A percentile compares a stretch with the other conserved stretches of the same genome.
phyloP scores from a whole-genome alignment of 176 grass and related monocot genomes.

The Alopecurus myosuroides region DNA sequence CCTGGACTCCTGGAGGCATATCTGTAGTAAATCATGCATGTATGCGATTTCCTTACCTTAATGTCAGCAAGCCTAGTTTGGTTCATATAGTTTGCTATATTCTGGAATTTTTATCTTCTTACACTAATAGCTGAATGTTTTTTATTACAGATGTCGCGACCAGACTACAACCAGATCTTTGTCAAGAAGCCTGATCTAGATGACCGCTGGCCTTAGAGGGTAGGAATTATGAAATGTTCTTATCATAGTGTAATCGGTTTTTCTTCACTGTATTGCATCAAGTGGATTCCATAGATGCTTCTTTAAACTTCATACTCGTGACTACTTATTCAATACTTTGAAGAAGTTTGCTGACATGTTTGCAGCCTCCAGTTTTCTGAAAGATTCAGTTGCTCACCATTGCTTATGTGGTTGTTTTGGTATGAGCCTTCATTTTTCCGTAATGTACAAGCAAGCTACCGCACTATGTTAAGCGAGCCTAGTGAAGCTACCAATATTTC shows the following conservation, averaged over 20 bases:
- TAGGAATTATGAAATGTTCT: slow-evolving; percentile 12
- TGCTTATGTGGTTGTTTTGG: not conserved
- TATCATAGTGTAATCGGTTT: not conserved
- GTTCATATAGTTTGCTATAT: not conserved
- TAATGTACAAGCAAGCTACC: not conserved
- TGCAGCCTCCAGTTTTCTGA: not conserved
- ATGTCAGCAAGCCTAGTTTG: not conserved
- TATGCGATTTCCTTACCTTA: not conserved
- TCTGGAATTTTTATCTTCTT: not conserved
- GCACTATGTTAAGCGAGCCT: not conserved
- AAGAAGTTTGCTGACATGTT: not conserved
- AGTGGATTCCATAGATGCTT: not conserved
- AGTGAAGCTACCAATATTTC: not conserved
- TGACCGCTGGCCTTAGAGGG: slow-evolving; percentile 46
- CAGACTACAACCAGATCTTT: slow-evolving; percentile 55
- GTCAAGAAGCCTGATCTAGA: slow-evolving; percentile 56
- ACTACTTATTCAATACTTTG: not conserved
- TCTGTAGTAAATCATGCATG: not conserved
- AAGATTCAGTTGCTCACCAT: not conserved
- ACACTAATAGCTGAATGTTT: not conserved
- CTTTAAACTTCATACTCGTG: not conserved
- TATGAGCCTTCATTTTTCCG: not conserved
- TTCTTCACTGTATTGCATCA: not conserved
- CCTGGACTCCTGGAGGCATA: not conserved
- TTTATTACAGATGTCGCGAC: slow-evolving; percentile 54